Evolutionary conservation across 2,329 filamentous ascomycete species (phyloP).

Genomic region (Cladorrhinum sp.): DNA sequence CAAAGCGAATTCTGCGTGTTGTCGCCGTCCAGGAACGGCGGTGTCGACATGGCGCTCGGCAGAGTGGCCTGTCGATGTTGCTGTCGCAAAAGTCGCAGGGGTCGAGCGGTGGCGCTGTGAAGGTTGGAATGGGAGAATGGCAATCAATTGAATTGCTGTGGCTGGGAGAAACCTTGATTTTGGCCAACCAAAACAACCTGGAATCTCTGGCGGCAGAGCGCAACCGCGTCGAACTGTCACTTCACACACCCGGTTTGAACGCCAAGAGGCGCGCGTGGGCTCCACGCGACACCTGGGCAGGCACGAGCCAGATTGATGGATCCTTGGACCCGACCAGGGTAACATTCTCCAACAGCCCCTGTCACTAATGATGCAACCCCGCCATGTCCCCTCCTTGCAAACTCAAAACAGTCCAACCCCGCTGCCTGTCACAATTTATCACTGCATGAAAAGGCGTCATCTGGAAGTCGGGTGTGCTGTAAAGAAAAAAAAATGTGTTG

Average conservation of each 20-base stretch:
- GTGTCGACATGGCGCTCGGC: not conserved
- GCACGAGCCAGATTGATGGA: not conserved
- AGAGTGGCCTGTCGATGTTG: not conserved
- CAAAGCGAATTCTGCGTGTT: conserved; percentile 2
- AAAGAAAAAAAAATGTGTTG: not conserved
- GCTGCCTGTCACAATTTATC: not conserved
- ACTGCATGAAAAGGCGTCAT: not conserved
- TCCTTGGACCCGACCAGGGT: not conserved
- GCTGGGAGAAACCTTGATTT: not conserved
- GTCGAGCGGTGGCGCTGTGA: not conserved
- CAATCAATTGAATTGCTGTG: not conserved
- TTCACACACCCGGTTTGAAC: not conserved
- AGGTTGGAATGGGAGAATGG: not conserved
- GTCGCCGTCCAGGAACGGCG: not conserved
- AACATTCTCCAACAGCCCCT: not conserved
- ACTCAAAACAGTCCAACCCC: not conserved
- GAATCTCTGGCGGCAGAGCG: not conserved
- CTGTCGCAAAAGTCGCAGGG: not conserved
- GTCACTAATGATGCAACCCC: not conserved
- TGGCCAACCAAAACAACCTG: not conserved
- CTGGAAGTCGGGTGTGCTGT: not conserved
- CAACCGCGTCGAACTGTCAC: not conserved
- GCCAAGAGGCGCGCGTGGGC: not conserved
- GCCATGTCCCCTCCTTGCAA: not conserved
- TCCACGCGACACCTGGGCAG: conserved; percentile 1